phyloP scores from a whole-genome alignment of 2,329 filamentous ascomycete genomes.

The Pseudocercospora pini-densiflorae region DNA sequence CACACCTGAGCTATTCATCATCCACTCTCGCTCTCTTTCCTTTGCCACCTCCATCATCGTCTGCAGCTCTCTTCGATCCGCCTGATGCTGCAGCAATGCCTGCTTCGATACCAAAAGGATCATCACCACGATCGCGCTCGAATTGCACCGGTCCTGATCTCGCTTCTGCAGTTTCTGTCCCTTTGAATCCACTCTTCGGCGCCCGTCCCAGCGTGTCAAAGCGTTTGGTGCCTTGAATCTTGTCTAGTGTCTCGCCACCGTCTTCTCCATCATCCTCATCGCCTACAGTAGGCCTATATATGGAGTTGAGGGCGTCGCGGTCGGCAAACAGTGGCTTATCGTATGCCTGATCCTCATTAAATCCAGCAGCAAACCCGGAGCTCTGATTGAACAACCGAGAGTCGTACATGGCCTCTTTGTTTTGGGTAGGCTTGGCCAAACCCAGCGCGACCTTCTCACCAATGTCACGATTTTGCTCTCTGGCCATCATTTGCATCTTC shows the following conservation, averaged over 20 bases:
- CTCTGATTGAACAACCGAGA: conserved; percentile 93
- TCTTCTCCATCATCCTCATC: conserved; percentile 73
- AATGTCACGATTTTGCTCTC: conserved; percentile 95
- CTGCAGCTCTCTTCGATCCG: conserved; percentile 70
- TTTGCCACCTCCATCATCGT: conserved; percentile 63
- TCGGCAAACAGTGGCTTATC: conserved; percentile 97
- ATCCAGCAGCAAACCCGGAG: conserved; percentile 82
- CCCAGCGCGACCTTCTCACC: conserved; percentile 96
- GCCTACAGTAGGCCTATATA: conserved; percentile 79
- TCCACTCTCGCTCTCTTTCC: conserved; percentile 79
- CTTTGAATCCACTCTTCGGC: conserved; percentile 80
- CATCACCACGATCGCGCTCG: conserved; percentile 76
- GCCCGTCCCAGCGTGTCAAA: conserved; percentile 89
- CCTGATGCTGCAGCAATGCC: conserved; percentile 81
- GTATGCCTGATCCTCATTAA: conserved; percentile 98
- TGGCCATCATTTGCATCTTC: conserved; percentile 86
- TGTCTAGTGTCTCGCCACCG: conserved; percentile 79
- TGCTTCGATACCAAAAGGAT: conserved; percentile 93
- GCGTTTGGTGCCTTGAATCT: conserved; percentile 81
- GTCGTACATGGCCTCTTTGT: conserved; percentile 95
- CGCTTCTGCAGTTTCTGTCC: conserved; percentile 78
- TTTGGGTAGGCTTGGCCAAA: conserved; percentile 90
- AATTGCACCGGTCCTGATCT: conserved; percentile 95
- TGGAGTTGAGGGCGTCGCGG: conserved; percentile 91
- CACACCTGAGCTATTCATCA: conserved; percentile 57